Percentiles rank a stretch among this genome's conserved stretches.
These are phyloP conservation scores for Macrotyloma uniflorum DNA, from an alignment of 306 rosid genomes.

Conservation along the genomic window DNA sequence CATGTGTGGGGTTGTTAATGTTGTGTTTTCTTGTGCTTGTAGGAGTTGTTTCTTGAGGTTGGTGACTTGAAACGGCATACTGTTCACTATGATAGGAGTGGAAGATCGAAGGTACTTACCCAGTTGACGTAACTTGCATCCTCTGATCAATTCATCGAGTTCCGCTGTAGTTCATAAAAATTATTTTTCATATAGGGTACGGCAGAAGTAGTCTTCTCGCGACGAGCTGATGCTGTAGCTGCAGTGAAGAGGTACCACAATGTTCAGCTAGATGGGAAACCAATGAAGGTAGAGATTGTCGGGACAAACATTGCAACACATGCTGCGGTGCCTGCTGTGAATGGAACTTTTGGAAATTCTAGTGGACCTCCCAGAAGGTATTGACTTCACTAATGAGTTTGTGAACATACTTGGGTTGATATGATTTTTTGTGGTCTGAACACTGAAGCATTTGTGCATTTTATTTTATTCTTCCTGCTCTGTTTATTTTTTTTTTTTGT, in stretches of 20 bases:
- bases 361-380: conserved; percentile 71
- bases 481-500: background rate
- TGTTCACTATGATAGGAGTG: conserved; percentile 90
- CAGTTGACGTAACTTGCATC: conserved; percentile 33
- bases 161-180: conserved; percentile 41
- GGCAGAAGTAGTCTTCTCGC: conserved; percentile 88
- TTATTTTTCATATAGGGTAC: conserved; percentile 73
- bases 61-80: conserved; percentile 86
- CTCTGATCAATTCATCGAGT: conserved; percentile 37
- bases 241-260: conserved; percentile 95
- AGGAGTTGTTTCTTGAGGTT: conserved; percentile 95
- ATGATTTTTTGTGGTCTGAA: background rate
- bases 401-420: background rate
- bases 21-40: conserved; percentile 26
- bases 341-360: conserved; percentile 56
- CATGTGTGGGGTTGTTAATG: background rate
- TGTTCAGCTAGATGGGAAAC: conserved; percentile 95
- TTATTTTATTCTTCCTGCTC: background rate
- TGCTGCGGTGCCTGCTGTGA: conserved; percentile 48
- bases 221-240: conserved; percentile 80
- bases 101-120: conserved; percentile 90
- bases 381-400: background rate
- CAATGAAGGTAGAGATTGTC: conserved; percentile 94
- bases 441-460: background rate
- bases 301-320: conserved; percentile 78